phyloP scores from a whole-genome alignment of 371 early-diverging fungal genomes.

The Chytridiales sp. region DNA sequence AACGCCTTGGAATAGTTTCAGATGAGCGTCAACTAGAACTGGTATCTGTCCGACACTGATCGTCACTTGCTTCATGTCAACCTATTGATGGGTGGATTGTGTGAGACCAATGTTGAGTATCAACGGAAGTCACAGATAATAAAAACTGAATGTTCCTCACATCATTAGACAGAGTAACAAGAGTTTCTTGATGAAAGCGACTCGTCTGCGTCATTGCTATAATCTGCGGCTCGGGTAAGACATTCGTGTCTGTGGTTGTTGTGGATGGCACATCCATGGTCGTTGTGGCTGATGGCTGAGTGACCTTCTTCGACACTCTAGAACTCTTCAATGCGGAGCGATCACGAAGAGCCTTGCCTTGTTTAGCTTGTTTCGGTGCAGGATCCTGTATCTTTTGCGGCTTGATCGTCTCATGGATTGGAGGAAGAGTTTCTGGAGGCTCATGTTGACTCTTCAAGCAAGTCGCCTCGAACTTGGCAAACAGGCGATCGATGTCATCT shows the following conservation, averaged over 20 bases:
- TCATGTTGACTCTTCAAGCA: not conserved
- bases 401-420: not conserved
- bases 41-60: conserved; percentile 62
- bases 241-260: not conserved
- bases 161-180: conserved; percentile 68
- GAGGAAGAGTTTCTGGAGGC: not conserved
- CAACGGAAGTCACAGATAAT: too few relatives aligned
- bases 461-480: conserved; percentile 2
- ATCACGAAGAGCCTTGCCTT: too few relatives aligned
- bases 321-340: not conserved
- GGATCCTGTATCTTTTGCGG: not conserved
- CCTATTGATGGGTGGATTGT: not conserved
- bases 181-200: conserved; percentile 81
- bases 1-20: conserved; percentile 60
- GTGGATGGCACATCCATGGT: not conserved
- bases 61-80: conserved; percentile 72
- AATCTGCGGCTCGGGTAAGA: conserved; percentile 42
- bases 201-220: conserved; percentile 79
- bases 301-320: not conserved
- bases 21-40: conserved; percentile 57
- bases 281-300: not conserved
- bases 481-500: not conserved
- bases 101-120: not conserved
- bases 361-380: not conserved
- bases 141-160: conserved; percentile 13